phyloP scores from a whole-genome alignment of 257 asterid genomes.

The Primulina huaijiensis region DNA sequence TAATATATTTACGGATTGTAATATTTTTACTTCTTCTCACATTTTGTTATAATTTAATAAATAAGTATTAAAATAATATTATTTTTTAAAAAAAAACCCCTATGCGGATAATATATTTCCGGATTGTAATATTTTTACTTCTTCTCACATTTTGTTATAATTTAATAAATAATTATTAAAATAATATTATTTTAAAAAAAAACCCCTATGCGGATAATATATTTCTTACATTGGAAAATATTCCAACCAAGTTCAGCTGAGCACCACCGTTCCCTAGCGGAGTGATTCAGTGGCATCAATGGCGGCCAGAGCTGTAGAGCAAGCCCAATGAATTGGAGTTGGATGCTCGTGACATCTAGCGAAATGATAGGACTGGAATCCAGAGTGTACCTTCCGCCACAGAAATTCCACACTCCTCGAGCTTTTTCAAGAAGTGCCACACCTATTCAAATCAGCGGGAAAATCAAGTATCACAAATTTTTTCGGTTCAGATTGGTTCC shows the following conservation, averaged over 20 bases:
- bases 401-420: slow-evolving; percentile 19
- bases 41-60: too few species aligned
- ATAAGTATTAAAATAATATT: too few species aligned
- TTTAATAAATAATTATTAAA: too few species aligned
- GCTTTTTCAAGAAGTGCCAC: slow-evolving; percentile 19
- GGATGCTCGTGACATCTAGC: neutral
- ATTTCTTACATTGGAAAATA: too few species aligned
- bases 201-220: neutral
- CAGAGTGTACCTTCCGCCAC: slow-evolving; percentile 14
- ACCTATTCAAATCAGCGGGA: slow-evolving; percentile 19
- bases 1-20: too few species aligned
- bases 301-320: slow-evolving; percentile 2
- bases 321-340: neutral
- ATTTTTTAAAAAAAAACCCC: too few species aligned
- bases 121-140: too few species aligned
- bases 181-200: too few species aligned
- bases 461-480: slow-evolving; percentile 23
- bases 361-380: slow-evolving; percentile 35
- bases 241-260: neutral
- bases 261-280: neutral
- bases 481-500: slow-evolving; percentile 23
- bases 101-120: too few species aligned
- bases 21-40: too few species aligned
- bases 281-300: neutral
- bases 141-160: too few species aligned